Percentiles rank a stretch among this genome's conserved stretches.
phyloP scores from a whole-genome alignment of 2,329 filamentous ascomycete genomes.

The Fusarium odoratissimum region DNA sequence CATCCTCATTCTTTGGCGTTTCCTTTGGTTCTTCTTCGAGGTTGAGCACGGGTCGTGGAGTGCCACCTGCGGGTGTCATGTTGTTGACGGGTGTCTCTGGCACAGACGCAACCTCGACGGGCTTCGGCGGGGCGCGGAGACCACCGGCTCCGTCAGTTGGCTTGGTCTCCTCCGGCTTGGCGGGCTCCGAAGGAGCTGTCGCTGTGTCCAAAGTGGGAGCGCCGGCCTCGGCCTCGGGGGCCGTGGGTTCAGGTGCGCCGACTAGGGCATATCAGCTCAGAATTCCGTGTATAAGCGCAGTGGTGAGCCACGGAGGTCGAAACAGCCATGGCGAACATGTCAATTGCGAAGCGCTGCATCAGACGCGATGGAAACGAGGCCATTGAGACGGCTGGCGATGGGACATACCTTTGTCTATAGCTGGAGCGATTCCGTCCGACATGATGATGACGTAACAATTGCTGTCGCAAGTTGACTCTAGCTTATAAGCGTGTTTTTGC shows the following conservation, averaged over 20 bases:
- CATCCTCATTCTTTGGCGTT: slow-evolving; percentile 38
- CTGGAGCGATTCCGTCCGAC: slow-evolving; percentile 51
- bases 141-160: slow-evolving; percentile 25
- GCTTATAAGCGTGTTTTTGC: slow-evolving; percentile 28
- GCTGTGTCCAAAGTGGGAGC: slow-evolving; percentile 45
- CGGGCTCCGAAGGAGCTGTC: slow-evolving; percentile 35
- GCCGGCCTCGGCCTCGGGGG: slow-evolving; percentile 45
- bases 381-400: slow-evolving; percentile 31
- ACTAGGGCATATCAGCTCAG: slow-evolving; percentile 42
- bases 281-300: slow-evolving; percentile 1
- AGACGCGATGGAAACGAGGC: slow-evolving; percentile 1
- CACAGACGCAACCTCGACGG: slow-evolving; percentile 52
- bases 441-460: slow-evolving; percentile 51
- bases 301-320: neutral
- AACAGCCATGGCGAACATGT: slow-evolving; percentile 1
- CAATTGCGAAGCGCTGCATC: slow-evolving; percentile 31
- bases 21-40: slow-evolving; percentile 48
- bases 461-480: slow-evolving; percentile 33
- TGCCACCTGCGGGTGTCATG: slow-evolving; percentile 50
- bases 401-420: slow-evolving; percentile 52
- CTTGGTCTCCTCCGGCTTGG: slow-evolving; percentile 40
- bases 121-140: slow-evolving; percentile 44
- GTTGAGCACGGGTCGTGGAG: slow-evolving; percentile 51
- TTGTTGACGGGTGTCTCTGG: slow-evolving; percentile 53
- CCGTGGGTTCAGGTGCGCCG: slow-evolving; percentile 45